Evolutionary conservation across 768 basidiomycete species (phyloP).

Genomic region (Agaricus bisporus): DNA sequence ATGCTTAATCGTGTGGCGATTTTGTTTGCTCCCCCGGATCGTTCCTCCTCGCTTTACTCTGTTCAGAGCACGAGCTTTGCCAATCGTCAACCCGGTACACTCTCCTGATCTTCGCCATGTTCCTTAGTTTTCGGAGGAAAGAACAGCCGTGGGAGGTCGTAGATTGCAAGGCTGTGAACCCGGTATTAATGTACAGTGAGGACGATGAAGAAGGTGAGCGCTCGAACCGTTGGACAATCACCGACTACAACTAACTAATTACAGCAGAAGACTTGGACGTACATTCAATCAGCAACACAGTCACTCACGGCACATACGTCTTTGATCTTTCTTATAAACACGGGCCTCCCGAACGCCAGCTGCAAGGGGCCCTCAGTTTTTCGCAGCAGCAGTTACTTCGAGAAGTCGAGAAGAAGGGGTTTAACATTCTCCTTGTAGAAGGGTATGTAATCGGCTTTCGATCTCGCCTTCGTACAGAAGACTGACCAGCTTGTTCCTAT

Average conservation of each 20-base stretch:
- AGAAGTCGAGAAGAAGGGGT: slow-evolving; percentile 47
- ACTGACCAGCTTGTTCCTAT: slow-evolving; percentile 4
- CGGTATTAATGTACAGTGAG: slow-evolving; percentile 59
- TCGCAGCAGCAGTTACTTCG: slow-evolving; percentile 59
- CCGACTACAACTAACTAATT: background rate
- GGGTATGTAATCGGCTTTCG: slow-evolving; percentile 35
- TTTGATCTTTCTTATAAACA: slow-evolving; percentile 46
- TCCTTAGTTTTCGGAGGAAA: slow-evolving; percentile 46
- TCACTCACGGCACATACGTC: slow-evolving; percentile 56
- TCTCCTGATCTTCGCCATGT: slow-evolving; percentile 16
- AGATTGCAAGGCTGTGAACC: slow-evolving; percentile 55
- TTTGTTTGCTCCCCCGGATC: background rate
- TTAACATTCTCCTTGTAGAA: slow-evolving; percentile 61
- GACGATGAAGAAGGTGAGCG: slow-evolving; percentile 56
- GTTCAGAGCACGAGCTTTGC: background rate
- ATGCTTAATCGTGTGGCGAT: no score
- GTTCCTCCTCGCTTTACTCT: slow-evolving; percentile 6
- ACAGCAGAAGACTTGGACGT: slow-evolving; percentile 49
- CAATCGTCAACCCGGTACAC: background rate
- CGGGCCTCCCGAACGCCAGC: slow-evolving; percentile 36
- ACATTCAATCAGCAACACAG: slow-evolving; percentile 42
- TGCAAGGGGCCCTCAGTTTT: slow-evolving; percentile 50
- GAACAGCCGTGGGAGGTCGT: slow-evolving; percentile 77
- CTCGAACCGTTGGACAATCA: background rate
- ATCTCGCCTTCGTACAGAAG: background rate